phyloP scores from a whole-genome alignment of 441 rosid species.

The Raphanus hybrid region DNA sequence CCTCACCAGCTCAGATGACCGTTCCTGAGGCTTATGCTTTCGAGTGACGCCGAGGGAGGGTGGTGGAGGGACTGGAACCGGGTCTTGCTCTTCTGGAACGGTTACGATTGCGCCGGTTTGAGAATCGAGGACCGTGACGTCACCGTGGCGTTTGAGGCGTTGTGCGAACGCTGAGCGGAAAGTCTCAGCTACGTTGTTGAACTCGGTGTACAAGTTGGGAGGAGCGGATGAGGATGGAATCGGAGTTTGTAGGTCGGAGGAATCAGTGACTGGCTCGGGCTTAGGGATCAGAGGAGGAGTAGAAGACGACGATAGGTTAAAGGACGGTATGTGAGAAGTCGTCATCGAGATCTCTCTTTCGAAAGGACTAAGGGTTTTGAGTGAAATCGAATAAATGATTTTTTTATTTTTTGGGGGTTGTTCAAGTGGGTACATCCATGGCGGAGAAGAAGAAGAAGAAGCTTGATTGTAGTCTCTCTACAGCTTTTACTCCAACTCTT shows the following conservation, averaged over 20 bases:
- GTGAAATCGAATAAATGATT: too few relatives aligned
- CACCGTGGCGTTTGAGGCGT: conserved; percentile 47
- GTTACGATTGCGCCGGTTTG: conserved; percentile 72
- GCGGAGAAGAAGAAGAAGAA: too few relatives aligned
- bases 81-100: conserved; percentile 31
- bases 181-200: conserved; percentile 59
- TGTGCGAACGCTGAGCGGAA: conserved; percentile 71
- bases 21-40: conserved; percentile 39
- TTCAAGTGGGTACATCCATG: too few relatives aligned
- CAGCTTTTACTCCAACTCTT: too few relatives aligned
- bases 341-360: neutral
- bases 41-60: conserved; percentile 37
- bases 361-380: too few relatives aligned
- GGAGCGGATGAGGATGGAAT: neutral
- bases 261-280: conserved; percentile 20
- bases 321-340: conserved; percentile 24
- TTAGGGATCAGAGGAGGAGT: conserved; percentile 19
- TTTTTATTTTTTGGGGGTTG: too few relatives aligned
- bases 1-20: conserved; percentile 85
- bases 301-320: neutral
- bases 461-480: neutral
- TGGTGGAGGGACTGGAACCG: conserved; percentile 2
- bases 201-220: neutral
- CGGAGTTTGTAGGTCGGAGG: conserved; percentile 9
- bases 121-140: conserved; percentile 50